Base-by-base conservation (phyloP, 2,329 filamentous ascomycete species). In the Fusarium coicis region DNA sequence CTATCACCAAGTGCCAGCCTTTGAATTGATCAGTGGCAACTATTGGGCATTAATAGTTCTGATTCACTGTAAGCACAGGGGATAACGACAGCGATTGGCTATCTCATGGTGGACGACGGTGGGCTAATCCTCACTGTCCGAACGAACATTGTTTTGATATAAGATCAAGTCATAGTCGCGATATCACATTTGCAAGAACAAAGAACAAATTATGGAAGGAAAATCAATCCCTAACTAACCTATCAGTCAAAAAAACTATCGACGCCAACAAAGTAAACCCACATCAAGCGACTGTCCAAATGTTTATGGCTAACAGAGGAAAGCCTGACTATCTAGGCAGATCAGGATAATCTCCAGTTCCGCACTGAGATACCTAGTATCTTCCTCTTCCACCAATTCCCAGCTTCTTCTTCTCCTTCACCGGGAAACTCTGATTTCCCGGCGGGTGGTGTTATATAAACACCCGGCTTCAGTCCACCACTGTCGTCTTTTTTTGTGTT, bases 31-130 rank as follows among this genome's bases (percentile, higher is more conserved):
- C 39, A 18, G 15, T 2, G 21, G 2, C 15, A 19, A 30, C 2
- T 32, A 2, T 10, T 26, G 7, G 7, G 37, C 2, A 30, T 23
- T 21, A 1, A 26, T 26, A 2, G 2, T 2, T 19, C 11, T 4
- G 1, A 10, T 1, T 19, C n/a, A 3, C 11, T 10, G 30, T 10
- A 19, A 10, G 2, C 3, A 8, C 19, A 26, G 5, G 4, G 15
- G 10, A 23, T 2, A 23, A 6, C 2, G 19, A 14, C 1, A 23
- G 4, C 2, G 16, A 23, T 7, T 19, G 2, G 21, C 4, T 30
- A 2, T 18, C 0, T 5, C 12, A 11, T 52, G 16, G n/a, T n/a
- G 9, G 2, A 2, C 8, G 4, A 26, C 7, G 11, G 4, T 6
- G 1, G 12, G 3, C 7, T 5, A 19, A 4, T 52, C 6, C 11